Conservation (phyloP, 78 protist genomes). For the Polysphondylium violaceum region DNA sequence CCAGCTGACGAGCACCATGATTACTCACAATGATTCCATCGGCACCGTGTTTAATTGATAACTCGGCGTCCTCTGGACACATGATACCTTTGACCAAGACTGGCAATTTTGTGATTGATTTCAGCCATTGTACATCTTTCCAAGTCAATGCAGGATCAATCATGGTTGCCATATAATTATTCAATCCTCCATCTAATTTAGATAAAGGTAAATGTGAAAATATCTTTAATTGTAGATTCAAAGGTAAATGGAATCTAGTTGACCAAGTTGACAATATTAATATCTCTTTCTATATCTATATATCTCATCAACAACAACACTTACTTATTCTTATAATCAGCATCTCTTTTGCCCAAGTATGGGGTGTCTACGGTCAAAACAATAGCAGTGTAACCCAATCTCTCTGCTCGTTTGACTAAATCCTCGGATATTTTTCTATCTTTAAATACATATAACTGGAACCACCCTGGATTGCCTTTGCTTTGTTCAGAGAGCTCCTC, state of each 20-base stretch:
- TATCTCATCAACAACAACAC: background rate
- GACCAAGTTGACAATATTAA: background rate
- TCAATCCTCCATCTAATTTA: conserved; percentile 30
- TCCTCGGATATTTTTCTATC: conserved; percentile 72
- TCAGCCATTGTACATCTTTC: conserved; percentile 87
- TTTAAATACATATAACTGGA: conserved; percentile 87
- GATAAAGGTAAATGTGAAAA: conserved; percentile 27
- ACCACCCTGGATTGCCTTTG: conserved; percentile 63
- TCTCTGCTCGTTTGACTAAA: conserved; percentile 79
- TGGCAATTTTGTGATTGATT: conserved; percentile 76
- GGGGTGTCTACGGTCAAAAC: conserved; percentile 90
- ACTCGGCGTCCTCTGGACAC: conserved; percentile 84
- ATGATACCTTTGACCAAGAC: conserved; percentile 86
- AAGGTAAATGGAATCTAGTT: conserved; percentile 36
- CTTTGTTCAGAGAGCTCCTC: conserved; percentile 74
- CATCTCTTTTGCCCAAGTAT: conserved; percentile 76
- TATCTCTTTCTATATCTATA: background rate
- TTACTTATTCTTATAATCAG: conserved; percentile 73
- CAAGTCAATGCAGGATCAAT: conserved; percentile 85
- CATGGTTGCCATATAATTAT: conserved; percentile 62
- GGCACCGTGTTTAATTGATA: conserved; percentile 74
- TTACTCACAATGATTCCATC: conserved; percentile 88
- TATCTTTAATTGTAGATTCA: conserved; percentile 15
- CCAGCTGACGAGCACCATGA: conserved; percentile 92
- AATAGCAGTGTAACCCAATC: conserved; percentile 63